Evolutionary conservation across 2,329 filamentous ascomycete species (phyloP), one percentile per base, ranked within the genome.

Genomic region (Sphaerostilbella broomeana): DNA sequence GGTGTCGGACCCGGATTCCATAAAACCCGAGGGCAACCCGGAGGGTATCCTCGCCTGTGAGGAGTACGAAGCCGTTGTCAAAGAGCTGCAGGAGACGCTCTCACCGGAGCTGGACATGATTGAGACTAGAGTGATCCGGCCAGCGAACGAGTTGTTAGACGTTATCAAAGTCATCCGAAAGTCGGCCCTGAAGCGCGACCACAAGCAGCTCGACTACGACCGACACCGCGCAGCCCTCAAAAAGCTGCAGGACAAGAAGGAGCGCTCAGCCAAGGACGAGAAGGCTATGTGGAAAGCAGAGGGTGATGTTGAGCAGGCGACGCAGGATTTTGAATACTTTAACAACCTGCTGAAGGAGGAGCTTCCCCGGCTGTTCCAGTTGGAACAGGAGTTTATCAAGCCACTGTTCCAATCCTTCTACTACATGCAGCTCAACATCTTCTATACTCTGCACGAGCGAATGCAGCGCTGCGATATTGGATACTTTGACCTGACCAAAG

Each of bases 391-490:
- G 62, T 97, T 98, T 61, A 98, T 98, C 62, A 82, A 86, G 51
- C 92, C 92, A 3, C 77, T 98, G 6, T 98, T 98, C 73, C 92
- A 97, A 62, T 94, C 86, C 8, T 98, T 98, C 69, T 98, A 98
- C 68, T 98, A 97, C 71, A 98, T 98, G 92, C 92, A 98, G 64
- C 77, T 98, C 49, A 98, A 98, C 63, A 86, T 98, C 49, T 98
- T 97, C 63, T 98, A 98, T 65, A 98, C 92, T 1, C 73, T 98
- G 38, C 92, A 98, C 61, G 90, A 97, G 65, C 87, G 83, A 65
- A 98, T 98, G 92, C 92, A 98, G 67, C 80, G 76, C 50, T 88
- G 94, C 61, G 89, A 97, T 57, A 98, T 98, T 58, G 88, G 88
- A 46, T 98, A 98, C 67, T 98, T 98, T 63, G 86, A 98, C 61